Evolutionary conservation across 164 flowering plant species (phyloP).

Genomic region (Houttuynia cordata): DNA sequence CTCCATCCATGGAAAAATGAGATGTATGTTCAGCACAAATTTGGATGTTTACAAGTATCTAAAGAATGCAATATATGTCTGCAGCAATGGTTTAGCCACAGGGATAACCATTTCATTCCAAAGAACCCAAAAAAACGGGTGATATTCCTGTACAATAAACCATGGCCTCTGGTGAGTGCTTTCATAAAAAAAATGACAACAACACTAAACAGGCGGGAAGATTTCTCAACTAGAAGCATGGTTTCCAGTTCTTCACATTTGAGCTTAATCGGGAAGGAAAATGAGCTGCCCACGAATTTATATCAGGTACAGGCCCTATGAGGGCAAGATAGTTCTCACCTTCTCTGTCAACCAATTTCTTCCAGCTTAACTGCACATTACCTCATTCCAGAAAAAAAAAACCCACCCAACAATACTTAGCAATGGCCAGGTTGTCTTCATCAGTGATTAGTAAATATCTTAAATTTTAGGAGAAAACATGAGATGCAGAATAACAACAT

Average conservation of each 20-base stretch:
- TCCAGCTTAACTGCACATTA: constrained; percentile 50
- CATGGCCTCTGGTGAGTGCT: not conserved
- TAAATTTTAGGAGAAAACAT: not conserved
- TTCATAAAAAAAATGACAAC: not conserved
- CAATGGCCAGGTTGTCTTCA: not conserved
- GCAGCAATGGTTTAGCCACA: not conserved
- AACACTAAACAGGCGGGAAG: not conserved
- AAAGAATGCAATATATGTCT: not conserved
- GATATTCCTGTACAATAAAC: not conserved
- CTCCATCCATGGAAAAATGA: no score
- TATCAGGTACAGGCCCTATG: constrained; percentile 62
- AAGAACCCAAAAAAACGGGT: no score
- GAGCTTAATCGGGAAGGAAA: constrained; percentile 41
- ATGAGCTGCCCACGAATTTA: constrained; percentile 35
- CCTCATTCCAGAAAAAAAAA: not conserved
- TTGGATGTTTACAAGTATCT: no score
- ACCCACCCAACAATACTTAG: not conserved
- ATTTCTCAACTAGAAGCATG: constrained; percentile 2
- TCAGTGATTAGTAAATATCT: not conserved
- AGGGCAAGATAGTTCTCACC: constrained; percentile 68
- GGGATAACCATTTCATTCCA: no score
- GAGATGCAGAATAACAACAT: constrained; percentile 10
- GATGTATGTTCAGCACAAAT: no score
- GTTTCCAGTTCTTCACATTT: constrained; percentile 46
- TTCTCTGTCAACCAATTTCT: constrained; percentile 32